phyloP scores from a whole-genome alignment of 2,329 filamentous ascomycete genomes.

The Sporothrix curviconia region DNA sequence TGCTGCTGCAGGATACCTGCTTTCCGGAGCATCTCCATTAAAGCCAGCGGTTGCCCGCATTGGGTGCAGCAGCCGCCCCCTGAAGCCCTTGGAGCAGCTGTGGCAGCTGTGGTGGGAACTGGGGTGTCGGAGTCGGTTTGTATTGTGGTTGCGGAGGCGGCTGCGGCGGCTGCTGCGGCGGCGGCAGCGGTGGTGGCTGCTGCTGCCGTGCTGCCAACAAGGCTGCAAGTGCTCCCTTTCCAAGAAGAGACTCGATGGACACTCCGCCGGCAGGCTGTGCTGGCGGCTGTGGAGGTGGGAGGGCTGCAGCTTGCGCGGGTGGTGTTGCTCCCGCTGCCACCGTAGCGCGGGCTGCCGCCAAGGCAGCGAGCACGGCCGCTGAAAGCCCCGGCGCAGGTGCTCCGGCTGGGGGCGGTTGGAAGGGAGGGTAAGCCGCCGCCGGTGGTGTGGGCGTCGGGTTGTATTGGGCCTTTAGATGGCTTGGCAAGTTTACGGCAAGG shows the following conservation, averaged over 20 bases:
- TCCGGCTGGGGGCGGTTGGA: constrained; percentile 27
- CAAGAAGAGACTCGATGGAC: constrained; percentile 54
- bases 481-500: constrained; percentile 60
- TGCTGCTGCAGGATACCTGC: constrained; percentile 52
- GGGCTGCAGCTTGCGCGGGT: constrained; percentile 5
- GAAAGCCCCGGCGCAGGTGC: constrained; percentile 17
- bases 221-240: constrained; percentile 52
- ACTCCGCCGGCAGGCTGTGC: constrained; percentile 25
- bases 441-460: constrained; percentile 24
- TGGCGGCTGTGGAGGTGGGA: constrained; percentile 31
- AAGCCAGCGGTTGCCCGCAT: constrained; percentile 38
- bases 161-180: constrained; percentile 37
- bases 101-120: neutral
- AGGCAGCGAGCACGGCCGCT: constrained; percentile 16
- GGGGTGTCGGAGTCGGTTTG: neutral
- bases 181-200: constrained; percentile 30
- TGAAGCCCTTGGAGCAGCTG: neutral
- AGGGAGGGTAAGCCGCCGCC: constrained; percentile 22
- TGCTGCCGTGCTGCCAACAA: constrained; percentile 45
- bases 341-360: constrained; percentile 21
- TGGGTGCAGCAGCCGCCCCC: neutral
- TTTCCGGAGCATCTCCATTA: constrained; percentile 62
- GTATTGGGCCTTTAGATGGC: constrained; percentile 33
- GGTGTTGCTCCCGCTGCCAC: constrained; percentile 8
- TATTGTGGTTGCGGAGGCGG: constrained; percentile 27